Conservation (phyloP, 345 rosid species). For the Populus davidiana region DNA sequence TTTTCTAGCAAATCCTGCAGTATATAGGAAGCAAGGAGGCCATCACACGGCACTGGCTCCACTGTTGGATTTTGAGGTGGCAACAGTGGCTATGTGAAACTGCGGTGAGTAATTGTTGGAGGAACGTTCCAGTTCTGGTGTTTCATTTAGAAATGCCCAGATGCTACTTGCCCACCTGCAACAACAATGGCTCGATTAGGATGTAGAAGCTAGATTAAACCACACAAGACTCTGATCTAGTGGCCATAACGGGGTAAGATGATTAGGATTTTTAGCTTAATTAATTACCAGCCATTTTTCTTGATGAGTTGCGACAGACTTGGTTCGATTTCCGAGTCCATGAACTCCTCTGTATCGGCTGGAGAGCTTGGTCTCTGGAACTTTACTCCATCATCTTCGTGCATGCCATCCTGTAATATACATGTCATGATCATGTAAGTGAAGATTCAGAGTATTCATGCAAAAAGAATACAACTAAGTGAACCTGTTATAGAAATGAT, state of each 20-base stretch:
- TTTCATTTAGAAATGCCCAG: conserved; percentile 82
- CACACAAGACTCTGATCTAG: neutral
- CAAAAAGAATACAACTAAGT: too few species aligned
- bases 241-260: neutral
- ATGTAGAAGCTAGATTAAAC: neutral
- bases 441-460: neutral
- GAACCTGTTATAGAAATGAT: neutral
- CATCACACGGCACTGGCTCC: conserved; percentile 14
- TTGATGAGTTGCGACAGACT: conserved; percentile 31
- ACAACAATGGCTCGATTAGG: neutral
- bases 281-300: conserved; percentile 50
- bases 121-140: conserved; percentile 50
- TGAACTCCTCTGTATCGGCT: neutral
- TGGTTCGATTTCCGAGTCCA: conserved; percentile 24
- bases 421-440: neutral
- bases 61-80: conserved; percentile 13
- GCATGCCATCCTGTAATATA: conserved; percentile 5
- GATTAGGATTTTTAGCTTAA: neutral
- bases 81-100: conserved; percentile 49
- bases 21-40: neutral
- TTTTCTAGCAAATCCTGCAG: neutral
- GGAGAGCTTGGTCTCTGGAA: conserved; percentile 32
- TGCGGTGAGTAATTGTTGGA: conserved; percentile 55
- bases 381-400: neutral
- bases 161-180: conserved; percentile 81